These are phyloP conservation scores for Carnegiea gigantea DNA, from an alignment of 179 eudicot species.

Conservation along the genomic window DNA sequence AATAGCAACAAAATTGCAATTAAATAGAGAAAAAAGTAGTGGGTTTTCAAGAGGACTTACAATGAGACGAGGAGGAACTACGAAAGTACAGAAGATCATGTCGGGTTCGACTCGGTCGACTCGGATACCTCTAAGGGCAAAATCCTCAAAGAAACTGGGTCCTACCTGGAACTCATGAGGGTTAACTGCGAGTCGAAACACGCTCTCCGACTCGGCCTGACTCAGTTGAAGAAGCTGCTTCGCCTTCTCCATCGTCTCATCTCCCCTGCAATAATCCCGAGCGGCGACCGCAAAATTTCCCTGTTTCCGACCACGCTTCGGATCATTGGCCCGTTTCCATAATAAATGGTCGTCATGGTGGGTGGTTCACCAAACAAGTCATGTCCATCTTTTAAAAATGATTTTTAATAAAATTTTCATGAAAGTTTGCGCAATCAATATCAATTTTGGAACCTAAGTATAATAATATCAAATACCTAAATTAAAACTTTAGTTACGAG, in stretches of 20 bases:
- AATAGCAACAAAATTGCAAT: neutral
- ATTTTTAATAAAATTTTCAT: no score
- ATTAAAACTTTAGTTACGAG: no score
- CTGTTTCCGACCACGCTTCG: neutral
- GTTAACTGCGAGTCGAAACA: constrained; percentile 46
- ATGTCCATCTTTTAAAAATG: no score
- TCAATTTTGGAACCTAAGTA: no score
- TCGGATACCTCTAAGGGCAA: constrained; percentile 63
- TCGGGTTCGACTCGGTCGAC: constrained; percentile 72
- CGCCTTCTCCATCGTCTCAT: constrained; percentile 47
- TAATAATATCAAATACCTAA: no score
- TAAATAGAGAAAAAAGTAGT: neutral
- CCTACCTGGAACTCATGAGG: constrained; percentile 53
- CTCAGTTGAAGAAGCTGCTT: constrained; percentile 32
- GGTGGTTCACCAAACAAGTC: neutral
- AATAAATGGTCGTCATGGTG: neutral
- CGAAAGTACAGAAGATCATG: constrained; percentile 55
- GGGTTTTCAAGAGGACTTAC: constrained; percentile 38
- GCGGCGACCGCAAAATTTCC: neutral
- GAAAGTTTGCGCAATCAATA: no score
- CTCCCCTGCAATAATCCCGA: neutral
- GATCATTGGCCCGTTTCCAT: neutral
- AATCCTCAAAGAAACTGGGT: constrained; percentile 68
- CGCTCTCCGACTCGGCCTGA: constrained; percentile 39
- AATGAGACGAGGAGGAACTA: constrained; percentile 70